Conservation (phyloP, 305 asterid genomes). For the Fraxinus paxiana region DNA sequence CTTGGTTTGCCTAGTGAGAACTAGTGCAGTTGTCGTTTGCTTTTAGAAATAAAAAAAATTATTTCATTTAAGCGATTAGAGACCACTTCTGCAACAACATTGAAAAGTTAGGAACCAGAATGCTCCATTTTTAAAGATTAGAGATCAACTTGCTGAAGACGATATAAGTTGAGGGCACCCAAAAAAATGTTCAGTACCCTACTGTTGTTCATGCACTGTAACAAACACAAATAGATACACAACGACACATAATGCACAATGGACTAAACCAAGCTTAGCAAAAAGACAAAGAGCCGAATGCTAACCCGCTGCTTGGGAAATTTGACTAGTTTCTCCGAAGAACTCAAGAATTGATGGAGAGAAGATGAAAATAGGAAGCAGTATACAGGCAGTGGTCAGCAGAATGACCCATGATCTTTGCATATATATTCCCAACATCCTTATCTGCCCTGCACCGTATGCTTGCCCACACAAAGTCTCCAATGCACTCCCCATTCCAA, state of each 20-base stretch:
- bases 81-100: not conserved
- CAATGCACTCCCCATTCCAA: slow-evolving; percentile 85
- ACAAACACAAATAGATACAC: not conserved
- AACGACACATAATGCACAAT: not conserved
- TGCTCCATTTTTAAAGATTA: not conserved
- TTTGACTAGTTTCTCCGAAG: slow-evolving; percentile 54
- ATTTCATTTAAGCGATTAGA: not conserved
- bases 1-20: not conserved
- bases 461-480: slow-evolving; percentile 86
- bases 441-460: slow-evolving; percentile 66
- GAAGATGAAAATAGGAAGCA: slow-evolving; percentile 62
- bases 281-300: not conserved
- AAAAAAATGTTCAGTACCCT: not conserved
- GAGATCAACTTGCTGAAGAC: not conserved
- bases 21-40: not conserved
- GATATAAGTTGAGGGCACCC: not conserved
- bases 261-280: not conserved
- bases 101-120: not conserved
- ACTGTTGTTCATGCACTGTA: not conserved
- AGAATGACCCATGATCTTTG: slow-evolving; percentile 79
- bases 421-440: slow-evolving; percentile 76
- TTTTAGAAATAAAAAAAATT: too few relatives aligned
- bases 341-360: slow-evolving; percentile 61
- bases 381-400: slow-evolving; percentile 35
- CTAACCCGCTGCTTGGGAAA: slow-evolving; percentile 68